Evolutionary conservation across 2,329 filamentous ascomycete genomes (phyloP), one percentile per base, ranked within the genome.

Genomic region (Sarocladium brachiariae): DNA sequence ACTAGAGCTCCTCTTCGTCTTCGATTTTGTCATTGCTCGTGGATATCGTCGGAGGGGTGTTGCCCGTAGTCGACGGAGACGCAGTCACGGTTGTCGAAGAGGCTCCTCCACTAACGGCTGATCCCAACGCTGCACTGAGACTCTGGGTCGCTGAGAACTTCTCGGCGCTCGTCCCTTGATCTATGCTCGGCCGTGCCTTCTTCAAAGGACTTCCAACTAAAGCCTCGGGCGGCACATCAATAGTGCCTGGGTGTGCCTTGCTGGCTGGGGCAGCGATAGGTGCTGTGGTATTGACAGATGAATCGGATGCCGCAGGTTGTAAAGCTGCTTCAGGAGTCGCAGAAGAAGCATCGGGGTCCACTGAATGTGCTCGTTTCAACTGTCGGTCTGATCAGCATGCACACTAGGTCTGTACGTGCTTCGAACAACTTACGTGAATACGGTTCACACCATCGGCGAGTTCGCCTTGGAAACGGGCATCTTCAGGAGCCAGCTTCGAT

Each of bases 361-460:
- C 80, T 9, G 87, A 91, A 64, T 89, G 87, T 56, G 87, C 84
- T 56, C 87, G 80, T 74, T 92, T 92, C 55, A 92, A 81, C 87
- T 91, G 60, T 60, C 45, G 24, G 18, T 5, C 16, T 33, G 35
- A 31, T 49, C 30, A 54, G 56, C 60, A 23, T n/a, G n/a, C n/a
- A n/a, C n/a, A n/a, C n/a, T n/a, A n/a, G n/a, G n/a, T n/a, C n/a
- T n/a, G n/a, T n/a, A n/a, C n/a, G n/a, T n/a, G n/a, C n/a, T n/a
- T n/a, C n/a, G n/a, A n/a, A n/a, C n/a, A 14, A 66, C 80, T 62
- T 75, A 89, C 88, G 68, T 84, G 86, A 66, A 93, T 92, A 58
- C 89, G 84, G 59, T 88, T 81, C 48, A 93, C 86, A 45, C 87
- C 87, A 55, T 91, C 88, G 37, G 86, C 84, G 50, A 93, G 74